phyloP scores from a whole-genome alignment of 257 asterid species.

The Linaria vulgaris region DNA sequence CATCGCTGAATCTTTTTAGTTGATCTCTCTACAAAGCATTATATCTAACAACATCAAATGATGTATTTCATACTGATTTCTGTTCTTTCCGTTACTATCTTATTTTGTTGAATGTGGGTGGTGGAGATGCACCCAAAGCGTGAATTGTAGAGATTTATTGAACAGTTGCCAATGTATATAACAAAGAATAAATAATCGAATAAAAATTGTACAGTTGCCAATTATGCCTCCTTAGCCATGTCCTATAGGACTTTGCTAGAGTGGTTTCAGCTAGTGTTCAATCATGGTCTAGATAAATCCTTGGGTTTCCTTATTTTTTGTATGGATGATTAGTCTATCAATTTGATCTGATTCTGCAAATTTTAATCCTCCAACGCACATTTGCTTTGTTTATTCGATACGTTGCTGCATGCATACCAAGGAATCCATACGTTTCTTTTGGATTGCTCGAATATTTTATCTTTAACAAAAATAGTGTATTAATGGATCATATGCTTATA shows the following conservation, averaged over 20 bases:
- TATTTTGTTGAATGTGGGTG: too few relatives aligned
- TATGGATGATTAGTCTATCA: too few relatives aligned
- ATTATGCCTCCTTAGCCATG: too few relatives aligned
- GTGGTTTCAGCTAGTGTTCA: not conserved
- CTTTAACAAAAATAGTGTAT: not conserved
- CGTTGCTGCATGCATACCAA: not conserved
- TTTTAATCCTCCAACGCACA: not conserved
- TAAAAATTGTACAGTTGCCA: too few relatives aligned
- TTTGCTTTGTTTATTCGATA: constrained; percentile 1
- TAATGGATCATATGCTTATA: constrained; percentile 20
- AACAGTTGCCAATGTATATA: too few relatives aligned
- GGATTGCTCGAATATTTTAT: constrained; percentile 5
- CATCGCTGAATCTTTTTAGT: not conserved
- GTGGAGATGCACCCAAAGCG: too few relatives aligned
- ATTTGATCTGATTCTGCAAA: not conserved
- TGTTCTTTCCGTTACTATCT: too few relatives aligned
- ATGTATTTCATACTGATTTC: not conserved
- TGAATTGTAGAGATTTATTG: too few relatives aligned
- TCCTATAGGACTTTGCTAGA: too few relatives aligned
- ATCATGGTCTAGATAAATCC: not conserved
- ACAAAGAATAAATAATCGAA: too few relatives aligned
- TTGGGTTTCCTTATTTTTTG: not conserved
- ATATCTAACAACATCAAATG: too few relatives aligned
- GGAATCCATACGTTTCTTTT: not conserved
- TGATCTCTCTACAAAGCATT: not conserved